phyloP scores from a whole-genome alignment of 2,329 filamentous ascomycete species.

The Pseudocercospora cruenta region DNA sequence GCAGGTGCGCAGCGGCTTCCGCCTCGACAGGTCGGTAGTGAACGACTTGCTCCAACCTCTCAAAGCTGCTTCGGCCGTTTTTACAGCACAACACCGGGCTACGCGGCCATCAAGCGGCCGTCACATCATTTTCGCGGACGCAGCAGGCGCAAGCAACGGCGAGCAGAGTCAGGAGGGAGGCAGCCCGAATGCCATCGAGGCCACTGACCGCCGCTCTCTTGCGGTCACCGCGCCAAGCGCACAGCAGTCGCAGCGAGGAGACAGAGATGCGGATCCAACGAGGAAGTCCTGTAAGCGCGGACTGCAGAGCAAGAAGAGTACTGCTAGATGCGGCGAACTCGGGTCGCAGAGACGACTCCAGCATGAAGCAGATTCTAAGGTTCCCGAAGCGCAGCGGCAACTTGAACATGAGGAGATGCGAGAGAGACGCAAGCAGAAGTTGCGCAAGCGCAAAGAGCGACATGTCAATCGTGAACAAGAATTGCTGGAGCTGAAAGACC shows the following conservation, averaged over 20 bases:
- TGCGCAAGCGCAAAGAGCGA: not conserved
- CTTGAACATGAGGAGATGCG: not conserved
- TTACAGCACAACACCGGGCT: not conserved
- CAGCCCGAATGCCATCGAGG: too few species aligned
- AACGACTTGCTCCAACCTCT: not conserved
- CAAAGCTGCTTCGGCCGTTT: not conserved
- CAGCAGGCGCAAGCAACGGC: not conserved
- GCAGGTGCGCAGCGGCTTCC: constrained; percentile 9
- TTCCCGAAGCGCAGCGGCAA: not conserved
- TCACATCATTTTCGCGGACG: not conserved
- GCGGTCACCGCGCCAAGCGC: not conserved
- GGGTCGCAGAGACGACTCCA: not conserved
- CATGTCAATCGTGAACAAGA: not conserved
- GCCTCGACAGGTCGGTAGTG: not conserved
- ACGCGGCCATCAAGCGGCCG: not conserved
- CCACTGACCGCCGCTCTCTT: too few species aligned
- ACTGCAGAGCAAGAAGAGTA: not conserved
- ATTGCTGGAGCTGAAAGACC: not conserved
- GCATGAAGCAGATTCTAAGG: not conserved
- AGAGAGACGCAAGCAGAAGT: not conserved
- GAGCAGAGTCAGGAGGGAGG: not conserved
- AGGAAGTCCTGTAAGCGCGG: not conserved
- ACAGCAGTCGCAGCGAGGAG: not conserved
- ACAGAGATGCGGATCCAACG: not conserved
- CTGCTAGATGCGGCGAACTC: not conserved